A percentile compares a stretch with the other conserved stretches of the same genome.
Conservation (phyloP, 176 grass and related monocot species). For the Oryza rufipogon region DNA sequence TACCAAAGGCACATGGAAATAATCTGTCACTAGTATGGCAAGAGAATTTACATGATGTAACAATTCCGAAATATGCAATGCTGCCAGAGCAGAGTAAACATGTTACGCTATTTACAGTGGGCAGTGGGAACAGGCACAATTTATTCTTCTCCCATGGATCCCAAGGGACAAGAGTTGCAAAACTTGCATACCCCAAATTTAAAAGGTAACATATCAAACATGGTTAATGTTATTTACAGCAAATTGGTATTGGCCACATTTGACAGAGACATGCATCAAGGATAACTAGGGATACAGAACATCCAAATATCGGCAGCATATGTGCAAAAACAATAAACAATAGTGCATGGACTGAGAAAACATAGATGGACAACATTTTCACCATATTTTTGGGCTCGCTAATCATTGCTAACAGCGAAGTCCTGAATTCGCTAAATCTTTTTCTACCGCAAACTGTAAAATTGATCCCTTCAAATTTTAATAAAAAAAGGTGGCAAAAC, state of each 20-base stretch:
- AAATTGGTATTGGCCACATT: neutral
- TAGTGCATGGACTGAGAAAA: neutral
- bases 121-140: neutral
- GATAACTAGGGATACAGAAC: neutral
- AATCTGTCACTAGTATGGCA: neutral
- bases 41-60: slow-evolving; percentile 7
- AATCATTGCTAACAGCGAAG: neutral
- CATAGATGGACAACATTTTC: neutral
- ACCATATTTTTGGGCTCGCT: neutral
- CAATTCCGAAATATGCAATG: neutral
- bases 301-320: neutral
- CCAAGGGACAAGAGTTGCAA: neutral
- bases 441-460: neutral
- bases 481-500: neutral
- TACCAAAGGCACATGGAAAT: neutral
- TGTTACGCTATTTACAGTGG: no score
- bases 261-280: neutral
- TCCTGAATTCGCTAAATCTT: neutral
- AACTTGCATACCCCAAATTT: neutral
- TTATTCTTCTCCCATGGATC: neutral
- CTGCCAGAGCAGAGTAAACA: neutral
- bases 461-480: neutral
- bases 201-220: neutral
- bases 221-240: neutral
- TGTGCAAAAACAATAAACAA: neutral